These are phyloP conservation scores for Malus sieversii DNA, from an alignment of 306 rosid species.

Conservation along the genomic window DNA sequence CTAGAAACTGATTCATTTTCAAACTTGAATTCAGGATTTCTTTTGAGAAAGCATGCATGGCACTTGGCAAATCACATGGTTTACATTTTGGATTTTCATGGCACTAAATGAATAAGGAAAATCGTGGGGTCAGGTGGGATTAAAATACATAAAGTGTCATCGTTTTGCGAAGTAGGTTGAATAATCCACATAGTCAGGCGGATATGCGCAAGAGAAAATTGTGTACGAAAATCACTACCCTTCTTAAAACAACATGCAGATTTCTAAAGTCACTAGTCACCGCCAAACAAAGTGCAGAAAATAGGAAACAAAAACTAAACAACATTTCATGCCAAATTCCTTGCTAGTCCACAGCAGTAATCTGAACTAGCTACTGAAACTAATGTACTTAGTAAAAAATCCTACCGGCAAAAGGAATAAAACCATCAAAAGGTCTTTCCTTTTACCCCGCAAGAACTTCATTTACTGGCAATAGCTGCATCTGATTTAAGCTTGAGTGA, in stretches of 20 bases:
- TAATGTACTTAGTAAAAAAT: background rate
- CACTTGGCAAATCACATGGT: background rate
- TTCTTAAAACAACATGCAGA: background rate
- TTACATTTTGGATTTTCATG: background rate
- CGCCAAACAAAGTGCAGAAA: background rate
- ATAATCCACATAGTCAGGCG: background rate
- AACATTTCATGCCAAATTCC: background rate
- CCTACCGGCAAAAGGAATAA: background rate
- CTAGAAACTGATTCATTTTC: background rate
- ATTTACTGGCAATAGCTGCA: conserved; percentile 13
- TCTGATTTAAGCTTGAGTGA: conserved; percentile 34
- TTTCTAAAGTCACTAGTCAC: background rate
- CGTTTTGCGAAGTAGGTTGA: too few relatives aligned
- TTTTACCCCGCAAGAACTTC: conserved; percentile 9
- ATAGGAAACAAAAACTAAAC: background rate
- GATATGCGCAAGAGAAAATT: background rate
- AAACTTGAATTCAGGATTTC: background rate
- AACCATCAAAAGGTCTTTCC: background rate
- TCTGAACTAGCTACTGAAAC: background rate
- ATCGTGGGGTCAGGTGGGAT: background rate
- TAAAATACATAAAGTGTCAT: too few relatives aligned
- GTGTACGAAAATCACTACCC: background rate
- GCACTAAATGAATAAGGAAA: background rate
- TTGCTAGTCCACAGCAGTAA: background rate
- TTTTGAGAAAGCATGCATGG: background rate